These are phyloP conservation scores for Naegleria lovaniensis DNA, from an alignment of 208 protist genomes.

Conservation along the genomic window DNA sequence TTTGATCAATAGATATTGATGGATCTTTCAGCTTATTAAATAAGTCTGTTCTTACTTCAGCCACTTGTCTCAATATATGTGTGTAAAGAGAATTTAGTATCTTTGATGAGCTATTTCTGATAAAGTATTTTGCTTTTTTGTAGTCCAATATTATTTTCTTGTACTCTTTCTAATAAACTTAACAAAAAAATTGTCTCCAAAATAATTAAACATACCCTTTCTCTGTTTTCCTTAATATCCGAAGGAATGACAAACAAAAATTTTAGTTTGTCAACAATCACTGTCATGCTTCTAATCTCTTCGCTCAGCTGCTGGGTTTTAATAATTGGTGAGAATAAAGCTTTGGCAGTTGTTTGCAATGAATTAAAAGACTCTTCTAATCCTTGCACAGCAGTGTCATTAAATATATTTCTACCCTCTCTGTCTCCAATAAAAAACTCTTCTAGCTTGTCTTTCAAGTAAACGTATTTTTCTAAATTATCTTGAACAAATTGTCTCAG, in stretches of 20 bases:
- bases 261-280: not conserved
- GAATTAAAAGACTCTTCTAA: not conserved
- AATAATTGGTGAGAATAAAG: not conserved
- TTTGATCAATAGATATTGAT: not conserved
- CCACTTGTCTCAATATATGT: not conserved
- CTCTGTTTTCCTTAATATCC: not conserved
- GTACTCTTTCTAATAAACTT: not conserved
- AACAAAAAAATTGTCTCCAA: not conserved
- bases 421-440: not conserved
- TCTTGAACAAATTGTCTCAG: not conserved
- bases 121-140: not conserved
- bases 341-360: not conserved
- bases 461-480: not conserved
- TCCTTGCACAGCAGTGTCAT: not conserved
- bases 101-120: not conserved
- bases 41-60: not conserved
- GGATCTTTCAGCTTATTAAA: not conserved
- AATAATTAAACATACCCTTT: not conserved
- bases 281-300: not conserved
- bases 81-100: not conserved
- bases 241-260: not conserved
- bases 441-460: not conserved
- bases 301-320: not conserved
- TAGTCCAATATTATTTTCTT: not conserved
- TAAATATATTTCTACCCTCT: not conserved